Evolutionary conservation across 345 rosid species (phyloP).

Genomic region (Citrus australasica): DNA sequence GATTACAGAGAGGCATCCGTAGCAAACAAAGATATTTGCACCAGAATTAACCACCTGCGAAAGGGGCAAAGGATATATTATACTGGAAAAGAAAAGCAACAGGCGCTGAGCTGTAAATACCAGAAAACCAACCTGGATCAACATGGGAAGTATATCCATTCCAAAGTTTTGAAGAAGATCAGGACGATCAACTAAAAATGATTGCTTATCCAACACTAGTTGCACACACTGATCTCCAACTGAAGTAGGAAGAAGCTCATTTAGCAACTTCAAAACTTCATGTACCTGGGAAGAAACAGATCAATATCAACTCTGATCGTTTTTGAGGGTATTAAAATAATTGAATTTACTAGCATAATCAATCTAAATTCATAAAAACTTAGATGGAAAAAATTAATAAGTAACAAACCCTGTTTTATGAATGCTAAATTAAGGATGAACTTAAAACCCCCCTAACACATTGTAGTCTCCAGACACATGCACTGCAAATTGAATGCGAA

Average conservation of each 20-base stretch:
- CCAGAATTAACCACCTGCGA: conserved; percentile 86
- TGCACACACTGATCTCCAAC: conserved; percentile 36
- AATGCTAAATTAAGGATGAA: not conserved
- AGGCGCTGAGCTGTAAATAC: conserved; percentile 8
- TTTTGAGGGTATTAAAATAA: not conserved
- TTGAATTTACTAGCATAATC: not conserved
- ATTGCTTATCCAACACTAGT: conserved; percentile 53
- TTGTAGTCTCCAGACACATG: not conserved
- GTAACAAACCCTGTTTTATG: not conserved
- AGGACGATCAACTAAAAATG: conserved; percentile 56
- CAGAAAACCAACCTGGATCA: conserved; percentile 65
- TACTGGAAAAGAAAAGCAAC: conserved; percentile 14
- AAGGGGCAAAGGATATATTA: conserved; percentile 11
- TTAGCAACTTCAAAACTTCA: conserved; percentile 87
- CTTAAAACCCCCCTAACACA: not conserved
- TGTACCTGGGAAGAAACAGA: conserved; percentile 49
- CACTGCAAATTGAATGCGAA: not conserved
- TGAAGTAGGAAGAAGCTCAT: conserved; percentile 72
- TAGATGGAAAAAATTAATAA: not conserved
- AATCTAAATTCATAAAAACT: not conserved
- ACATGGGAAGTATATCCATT: conserved; percentile 56
- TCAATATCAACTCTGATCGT: not conserved
- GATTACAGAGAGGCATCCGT: conserved; percentile 76
- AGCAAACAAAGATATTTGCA: conserved; percentile 68
- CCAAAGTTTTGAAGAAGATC: conserved; percentile 61